Base-by-base conservation (phyloP, 805 yeast genomes). In the Pichia membranifaciens region DNA sequence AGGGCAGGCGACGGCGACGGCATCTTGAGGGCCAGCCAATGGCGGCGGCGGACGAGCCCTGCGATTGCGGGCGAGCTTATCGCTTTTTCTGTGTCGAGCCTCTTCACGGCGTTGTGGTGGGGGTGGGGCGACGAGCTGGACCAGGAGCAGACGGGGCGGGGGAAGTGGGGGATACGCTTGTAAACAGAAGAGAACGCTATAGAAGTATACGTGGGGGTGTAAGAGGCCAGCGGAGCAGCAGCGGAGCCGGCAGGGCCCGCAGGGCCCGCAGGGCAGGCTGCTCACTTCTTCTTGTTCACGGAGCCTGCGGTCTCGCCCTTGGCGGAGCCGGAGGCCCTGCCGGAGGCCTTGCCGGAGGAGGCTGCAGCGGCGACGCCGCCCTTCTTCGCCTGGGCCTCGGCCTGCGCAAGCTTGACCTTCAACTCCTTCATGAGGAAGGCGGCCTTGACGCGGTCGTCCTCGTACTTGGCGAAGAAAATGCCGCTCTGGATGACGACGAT, bases 401-500 rank as follows among this genome's bases (percentile, higher is more conserved):
- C 54, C 49, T 54, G 33, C 4, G 52, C 59, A 6, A 53, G 42
- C 43, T 59, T 51, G 17, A 29, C 25, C 22, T 44, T 41, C 47
- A 64, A 53, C 41, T 64, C 66, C 1, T 53, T 38, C 47, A 62
- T 42, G 41, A 57, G 55, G 40, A 57, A 64, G 12, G 55, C 49
- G 21, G 56, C 55, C 44, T 60, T 59, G 13, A 55, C 45, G 43
- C 56, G 57, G 21, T 47, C 43, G 47, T 65, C 68, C 41, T 56
- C 65, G 47, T 55, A 52, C 41, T 55, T 54, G 28, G 96, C 96
- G 68, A 85, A 91, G 77, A 85, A 87, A 59, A 91, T 75, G 33
- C 97, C 97, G 45, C 78, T 81, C 70, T 93, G 98, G 56, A 93
- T 75, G 9, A 86, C 73, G 38, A 89, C 67, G n/a, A 89, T 85